These are phyloP conservation scores for Pseudoscleropodium purum DNA, from an alignment of 225 moss, liverwort and hornwort genomes.

Conservation along the genomic window DNA sequence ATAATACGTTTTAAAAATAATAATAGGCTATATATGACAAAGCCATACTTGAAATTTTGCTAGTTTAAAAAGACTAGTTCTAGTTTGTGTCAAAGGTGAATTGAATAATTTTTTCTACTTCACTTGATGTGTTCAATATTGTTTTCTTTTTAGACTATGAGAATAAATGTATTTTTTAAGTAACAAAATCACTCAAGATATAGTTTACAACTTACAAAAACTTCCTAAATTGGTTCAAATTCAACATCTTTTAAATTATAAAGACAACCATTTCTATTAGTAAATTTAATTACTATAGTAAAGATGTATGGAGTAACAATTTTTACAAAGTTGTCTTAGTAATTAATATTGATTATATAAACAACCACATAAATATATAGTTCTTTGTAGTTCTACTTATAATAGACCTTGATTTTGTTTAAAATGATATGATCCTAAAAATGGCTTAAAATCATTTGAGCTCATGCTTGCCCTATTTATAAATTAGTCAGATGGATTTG, in stretches of 20 bases:
- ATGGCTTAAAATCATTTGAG: neutral
- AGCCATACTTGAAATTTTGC: neutral
- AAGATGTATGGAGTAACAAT: too few relatives aligned
- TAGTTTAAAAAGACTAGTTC: too few relatives aligned
- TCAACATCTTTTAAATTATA: neutral
- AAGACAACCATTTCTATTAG: too few relatives aligned
- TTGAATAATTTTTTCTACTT: too few relatives aligned
- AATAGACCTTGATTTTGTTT: neutral
- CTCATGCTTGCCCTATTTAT: neutral
- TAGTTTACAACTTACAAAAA: neutral
- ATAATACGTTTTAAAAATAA: neutral
- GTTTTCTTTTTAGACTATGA: too few relatives aligned
- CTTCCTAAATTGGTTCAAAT: neutral
- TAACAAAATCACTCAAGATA: neutral
- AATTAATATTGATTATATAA: too few relatives aligned
- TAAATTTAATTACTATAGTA: too few relatives aligned
- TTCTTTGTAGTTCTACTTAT: accelerated
- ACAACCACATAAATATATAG: too few relatives aligned
- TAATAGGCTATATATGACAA: too few relatives aligned
- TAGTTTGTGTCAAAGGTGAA: neutral
- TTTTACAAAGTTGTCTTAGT: too few relatives aligned
- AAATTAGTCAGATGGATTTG: neutral
- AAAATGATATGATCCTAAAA: neutral
- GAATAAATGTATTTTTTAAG: neutral
- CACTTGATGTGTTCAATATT: neutral